Conservation (phyloP, 1,284 basidiomycete species). For the Pseudozyma flocculosa region DNA sequence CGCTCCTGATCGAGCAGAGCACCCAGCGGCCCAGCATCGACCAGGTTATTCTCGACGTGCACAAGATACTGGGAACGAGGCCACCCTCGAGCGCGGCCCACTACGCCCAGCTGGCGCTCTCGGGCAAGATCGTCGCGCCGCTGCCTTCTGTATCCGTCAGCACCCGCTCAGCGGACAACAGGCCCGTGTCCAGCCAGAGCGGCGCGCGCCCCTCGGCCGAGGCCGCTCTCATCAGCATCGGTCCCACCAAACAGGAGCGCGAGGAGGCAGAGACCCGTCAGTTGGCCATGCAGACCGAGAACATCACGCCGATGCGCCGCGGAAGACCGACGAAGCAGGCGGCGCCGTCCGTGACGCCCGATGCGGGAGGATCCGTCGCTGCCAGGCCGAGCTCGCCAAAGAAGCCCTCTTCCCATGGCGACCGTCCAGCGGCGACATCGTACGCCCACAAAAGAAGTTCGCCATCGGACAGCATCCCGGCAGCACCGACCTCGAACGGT, state of each 20-base stretch:
- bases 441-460: background rate
- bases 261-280: slow-evolving; percentile 33
- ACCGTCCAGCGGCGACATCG: background rate
- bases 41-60: slow-evolving; percentile 40
- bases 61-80: slow-evolving; percentile 37
- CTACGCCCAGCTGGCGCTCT: slow-evolving; percentile 29
- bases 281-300: slow-evolving; percentile 36
- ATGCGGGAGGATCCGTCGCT: too few species aligned
- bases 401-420: too few species aligned
- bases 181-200: too few species aligned
- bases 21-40: slow-evolving; percentile 43
- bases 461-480: too few species aligned
- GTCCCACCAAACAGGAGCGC: slow-evolving; percentile 26
- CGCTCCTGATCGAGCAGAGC: slow-evolving; percentile 49
- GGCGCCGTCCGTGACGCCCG: too few species aligned
- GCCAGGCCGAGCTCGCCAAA: background rate
- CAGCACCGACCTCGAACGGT: slow-evolving; percentile 4
- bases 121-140: slow-evolving; percentile 27
- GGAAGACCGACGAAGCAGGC: slow-evolving; percentile 52
- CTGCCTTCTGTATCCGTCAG: slow-evolving; percentile 13
- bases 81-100: slow-evolving; percentile 37
- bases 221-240: slow-evolving; percentile 35
- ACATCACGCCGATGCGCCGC: slow-evolving; percentile 59
- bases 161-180: too few species aligned
- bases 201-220: slow-evolving; percentile 1